Conservation (phyloP, 305 asterid genomes). For the Fraxinus velutina region DNA sequence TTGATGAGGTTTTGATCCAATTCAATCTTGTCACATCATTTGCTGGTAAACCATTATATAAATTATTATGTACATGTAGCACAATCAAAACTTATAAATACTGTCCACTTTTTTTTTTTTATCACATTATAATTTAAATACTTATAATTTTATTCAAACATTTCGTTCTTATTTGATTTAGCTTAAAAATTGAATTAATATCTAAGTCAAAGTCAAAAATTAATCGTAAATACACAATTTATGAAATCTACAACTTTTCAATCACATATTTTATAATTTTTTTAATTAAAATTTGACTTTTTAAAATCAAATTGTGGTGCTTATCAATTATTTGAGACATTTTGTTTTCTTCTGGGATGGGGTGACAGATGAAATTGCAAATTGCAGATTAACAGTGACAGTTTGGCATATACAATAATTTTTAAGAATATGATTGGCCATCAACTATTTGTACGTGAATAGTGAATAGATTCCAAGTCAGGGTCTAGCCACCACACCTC, state of each 20-base stretch:
- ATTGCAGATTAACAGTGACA: not conserved
- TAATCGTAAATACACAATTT: not conserved
- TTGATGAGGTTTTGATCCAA: not conserved
- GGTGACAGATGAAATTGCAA: not conserved
- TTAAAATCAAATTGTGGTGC: not conserved
- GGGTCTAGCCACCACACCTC: not conserved
- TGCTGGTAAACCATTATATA: too few relatives aligned
- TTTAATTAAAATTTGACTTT: not conserved
- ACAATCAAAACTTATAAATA: not conserved
- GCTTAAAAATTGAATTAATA: not conserved
- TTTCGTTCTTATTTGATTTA: not conserved
- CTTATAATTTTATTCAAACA: not conserved
- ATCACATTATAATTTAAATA: not conserved
- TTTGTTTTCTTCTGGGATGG: not conserved
- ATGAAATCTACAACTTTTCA: not conserved
- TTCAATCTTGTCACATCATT: not conserved
- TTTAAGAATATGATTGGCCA: not conserved
- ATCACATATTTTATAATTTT: not conserved
- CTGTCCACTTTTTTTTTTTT: not conserved
- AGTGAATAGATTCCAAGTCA: not conserved
- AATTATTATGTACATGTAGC: too few relatives aligned
- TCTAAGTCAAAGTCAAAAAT: not conserved
- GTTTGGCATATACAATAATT: not conserved
- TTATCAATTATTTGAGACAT: not conserved
- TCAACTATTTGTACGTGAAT: not conserved